phyloP scores from a whole-genome alignment of 441 rosid genomes.

The Brassica balearica region DNA sequence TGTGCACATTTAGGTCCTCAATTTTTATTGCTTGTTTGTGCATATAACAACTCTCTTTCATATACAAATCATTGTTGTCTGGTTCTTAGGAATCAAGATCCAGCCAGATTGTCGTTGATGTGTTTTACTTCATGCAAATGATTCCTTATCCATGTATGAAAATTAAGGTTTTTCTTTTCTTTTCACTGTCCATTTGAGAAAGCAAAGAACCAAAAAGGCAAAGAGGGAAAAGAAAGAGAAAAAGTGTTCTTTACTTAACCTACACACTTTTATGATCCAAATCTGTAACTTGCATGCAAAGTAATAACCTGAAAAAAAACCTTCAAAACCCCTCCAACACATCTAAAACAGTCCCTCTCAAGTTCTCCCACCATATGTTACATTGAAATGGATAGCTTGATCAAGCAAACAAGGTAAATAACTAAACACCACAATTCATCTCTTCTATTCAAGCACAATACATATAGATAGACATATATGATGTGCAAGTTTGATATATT shows the following conservation, averaged over 20 bases:
- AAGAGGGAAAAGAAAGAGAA: constrained; percentile 22
- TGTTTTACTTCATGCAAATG: constrained; percentile 23
- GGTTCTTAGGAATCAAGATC: constrained; percentile 12
- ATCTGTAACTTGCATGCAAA: constrained; percentile 45
- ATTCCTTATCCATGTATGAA: constrained; percentile 36
- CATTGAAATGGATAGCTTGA: constrained; percentile 43
- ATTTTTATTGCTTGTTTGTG: constrained; percentile 35
- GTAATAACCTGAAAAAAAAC: constrained; percentile 14
- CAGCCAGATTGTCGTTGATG: constrained; percentile 14
- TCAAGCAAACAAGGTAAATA: constrained; percentile 44
- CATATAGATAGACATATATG: not conserved
- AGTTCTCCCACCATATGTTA: constrained; percentile 21
- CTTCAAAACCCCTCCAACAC: constrained; percentile 38
- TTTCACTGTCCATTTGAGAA: constrained; percentile 39
- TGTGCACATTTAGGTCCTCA: no score
- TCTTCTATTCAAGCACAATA: not conserved
- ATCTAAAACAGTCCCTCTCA: constrained; percentile 32
- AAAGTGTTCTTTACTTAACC: constrained; percentile 41
- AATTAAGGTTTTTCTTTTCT: constrained; percentile 19
- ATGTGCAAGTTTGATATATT: not conserved
- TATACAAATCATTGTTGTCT: not conserved
- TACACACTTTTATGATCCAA: constrained; percentile 42
- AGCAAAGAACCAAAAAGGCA: constrained; percentile 42
- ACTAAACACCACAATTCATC: not conserved
- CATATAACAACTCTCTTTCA: not conserved